Base-by-base conservation (phyloP, 2,329 filamentous ascomycete genomes). In the Pseudocercospora musae region DNA sequence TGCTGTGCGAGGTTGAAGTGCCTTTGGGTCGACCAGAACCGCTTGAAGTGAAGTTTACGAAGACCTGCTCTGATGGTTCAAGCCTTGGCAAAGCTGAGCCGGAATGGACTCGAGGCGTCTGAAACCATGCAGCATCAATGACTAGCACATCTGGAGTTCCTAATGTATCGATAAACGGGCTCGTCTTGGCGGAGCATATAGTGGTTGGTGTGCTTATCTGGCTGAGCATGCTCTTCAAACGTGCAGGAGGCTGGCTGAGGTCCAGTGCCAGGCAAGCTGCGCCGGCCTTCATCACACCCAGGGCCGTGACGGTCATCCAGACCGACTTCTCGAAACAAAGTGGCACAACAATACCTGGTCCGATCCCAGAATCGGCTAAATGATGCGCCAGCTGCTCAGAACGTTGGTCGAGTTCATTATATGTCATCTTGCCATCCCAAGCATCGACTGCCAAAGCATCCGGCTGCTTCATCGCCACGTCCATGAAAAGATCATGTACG, bases 261-360 rank as follows among this genome's bases (percentile, higher is more conserved):
- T 27, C 46, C 21, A 50, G 18, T 56, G 60, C 8, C 50, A 42
- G 67, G 29, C 69, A 69, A 18, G 68, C 67, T 11, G 60, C 70
- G 31, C 73, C 73, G 10, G 69, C 70, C 58, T 74, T 73, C 68
- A 75, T 68, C 6, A 66, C 60, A 33, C 64, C 71, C 48, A 70
- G 58, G 23, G 69, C 64, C 33, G 62, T 66, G 11, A 74, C 69
- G 33, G 64, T 63, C 20, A 64, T 63, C 69, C 68, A 71, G 40
- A 58, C 40, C 10, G 69, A 70, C 49, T 74, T 73, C 58, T 74
- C 71, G 52, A 72, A 71, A 52, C 61, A 65, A 11, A 72, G 27
- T 7, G 70, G 67, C 1, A 73, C 64, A 7, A 67, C 53, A 1
- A 57, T 58, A 4, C 64, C 63, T 4, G 63, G 61, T 6, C 20